A percentile compares a stretch with the other conserved stretches of the same genome.
Conservation (phyloP, 176 grass and related monocot genomes). For the Triticum turgidum region DNA sequence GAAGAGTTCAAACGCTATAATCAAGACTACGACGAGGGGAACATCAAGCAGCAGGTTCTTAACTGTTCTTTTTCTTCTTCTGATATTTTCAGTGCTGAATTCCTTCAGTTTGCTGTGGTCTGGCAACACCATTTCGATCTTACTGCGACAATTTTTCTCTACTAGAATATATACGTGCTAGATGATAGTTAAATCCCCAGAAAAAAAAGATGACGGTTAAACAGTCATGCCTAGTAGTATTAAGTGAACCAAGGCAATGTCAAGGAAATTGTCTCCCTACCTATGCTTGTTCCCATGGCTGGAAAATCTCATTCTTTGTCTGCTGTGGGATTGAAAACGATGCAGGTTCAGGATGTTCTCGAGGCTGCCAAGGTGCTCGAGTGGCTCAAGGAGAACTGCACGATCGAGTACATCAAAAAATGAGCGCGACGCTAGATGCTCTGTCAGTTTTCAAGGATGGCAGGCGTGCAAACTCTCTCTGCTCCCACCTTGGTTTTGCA, state of each 20-base stretch:
- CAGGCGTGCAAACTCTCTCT: slow-evolving; percentile 15
- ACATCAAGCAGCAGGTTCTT: slow-evolving; percentile 79
- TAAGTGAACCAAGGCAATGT: neutral
- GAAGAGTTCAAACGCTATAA: slow-evolving; percentile 84
- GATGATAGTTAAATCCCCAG: neutral
- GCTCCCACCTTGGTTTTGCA: neutral
- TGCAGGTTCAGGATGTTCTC: slow-evolving; percentile 76
- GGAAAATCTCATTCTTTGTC: neutral
- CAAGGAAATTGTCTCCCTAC: neutral
- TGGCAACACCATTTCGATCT: neutral
- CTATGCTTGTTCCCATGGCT: neutral
- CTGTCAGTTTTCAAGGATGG: neutral
- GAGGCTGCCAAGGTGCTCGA: slow-evolving; percentile 89
- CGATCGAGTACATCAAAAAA: slow-evolving; percentile 56
- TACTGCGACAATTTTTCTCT: neutral
- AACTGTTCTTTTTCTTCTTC: neutral
- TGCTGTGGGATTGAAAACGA: neutral
- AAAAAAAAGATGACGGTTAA: neutral
- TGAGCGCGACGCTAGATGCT: slow-evolving; percentile 20
- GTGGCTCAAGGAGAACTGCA: slow-evolving; percentile 86
- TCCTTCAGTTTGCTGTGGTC: neutral
- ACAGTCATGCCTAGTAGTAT: neutral
- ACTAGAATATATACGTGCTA: neutral
- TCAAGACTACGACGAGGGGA: slow-evolving; percentile 85
- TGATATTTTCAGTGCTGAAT: slow-evolving; percentile 16